Evolutionary conservation across 1,284 basidiomycete genomes (phyloP).

Genomic region (Leccinum fuscescens): DNA sequence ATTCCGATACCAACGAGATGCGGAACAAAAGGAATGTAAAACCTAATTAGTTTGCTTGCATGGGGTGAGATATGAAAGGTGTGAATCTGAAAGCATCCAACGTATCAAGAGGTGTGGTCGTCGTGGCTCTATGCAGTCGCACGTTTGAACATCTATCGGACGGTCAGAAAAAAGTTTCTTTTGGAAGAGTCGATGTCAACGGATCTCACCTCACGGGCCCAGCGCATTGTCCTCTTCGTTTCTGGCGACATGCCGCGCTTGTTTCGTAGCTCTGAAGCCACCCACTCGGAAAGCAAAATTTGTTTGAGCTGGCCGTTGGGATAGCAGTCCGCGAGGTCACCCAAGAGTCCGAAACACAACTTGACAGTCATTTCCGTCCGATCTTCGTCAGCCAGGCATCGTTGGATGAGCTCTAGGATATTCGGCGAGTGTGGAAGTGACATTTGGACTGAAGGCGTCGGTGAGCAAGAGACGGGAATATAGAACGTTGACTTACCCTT

Average conservation of each 20-base stretch:
- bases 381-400: constrained; percentile 82
- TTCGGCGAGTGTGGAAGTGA: constrained; percentile 74
- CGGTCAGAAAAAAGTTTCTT: background rate
- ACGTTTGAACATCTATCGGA: constrained; percentile 61
- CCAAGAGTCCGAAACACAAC: constrained; percentile 81
- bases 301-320: constrained; percentile 79
- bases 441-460: constrained; percentile 45
- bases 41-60: constrained; percentile 46
- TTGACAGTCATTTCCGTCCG: constrained; percentile 78
- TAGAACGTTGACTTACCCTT: constrained; percentile 51
- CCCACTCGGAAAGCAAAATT: constrained; percentile 78
- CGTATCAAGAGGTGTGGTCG: background rate
- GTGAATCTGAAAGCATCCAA: constrained; percentile 27
- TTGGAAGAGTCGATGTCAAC: background rate
- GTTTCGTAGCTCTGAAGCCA: constrained; percentile 73
- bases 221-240: constrained; percentile 77
- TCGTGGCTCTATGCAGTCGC: constrained; percentile 56
- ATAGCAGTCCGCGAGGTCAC: constrained; percentile 91
- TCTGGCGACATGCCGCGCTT: constrained; percentile 67
- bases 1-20: constrained; percentile 14
- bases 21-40: constrained; percentile 18
- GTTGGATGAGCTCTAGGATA: constrained; percentile 82
- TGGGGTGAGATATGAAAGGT: constrained; percentile 29
- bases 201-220: constrained; percentile 74
- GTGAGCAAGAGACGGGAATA: background rate